Percentiles rank a stretch among this genome's conserved stretches.
Evolutionary conservation across 2,329 filamentous ascomycete genomes (phyloP).

Genomic region (Diatrype stigma): DNA sequence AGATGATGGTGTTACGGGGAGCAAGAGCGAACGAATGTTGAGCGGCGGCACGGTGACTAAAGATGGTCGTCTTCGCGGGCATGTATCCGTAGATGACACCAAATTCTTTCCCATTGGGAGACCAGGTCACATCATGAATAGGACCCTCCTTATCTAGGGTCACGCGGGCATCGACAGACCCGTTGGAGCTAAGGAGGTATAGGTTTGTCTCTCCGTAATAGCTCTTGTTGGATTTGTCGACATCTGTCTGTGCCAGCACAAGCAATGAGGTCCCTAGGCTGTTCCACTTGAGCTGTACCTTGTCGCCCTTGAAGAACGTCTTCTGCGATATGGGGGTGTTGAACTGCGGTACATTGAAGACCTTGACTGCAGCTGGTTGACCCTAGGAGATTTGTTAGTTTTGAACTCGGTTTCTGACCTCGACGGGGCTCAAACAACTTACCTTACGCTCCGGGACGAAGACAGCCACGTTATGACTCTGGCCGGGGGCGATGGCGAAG

Average conservation of each 20-base stretch:
- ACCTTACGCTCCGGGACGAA: constrained; percentile 96
- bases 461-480: constrained; percentile 87
- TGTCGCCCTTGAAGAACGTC: constrained; percentile 99
- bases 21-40: constrained; percentile 82
- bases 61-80: constrained; percentile 98
- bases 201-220: constrained; percentile 99
- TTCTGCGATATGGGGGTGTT: constrained; percentile 83
- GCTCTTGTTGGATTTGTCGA: constrained; percentile 97
- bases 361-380: constrained; percentile 87
- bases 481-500: constrained; percentile 85
- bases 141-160: constrained; percentile 94
- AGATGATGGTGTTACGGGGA: constrained; percentile 91
- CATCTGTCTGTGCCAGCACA: constrained; percentile 94
- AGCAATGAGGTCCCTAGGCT: constrained; percentile 84
- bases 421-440: constrained; percentile 19
- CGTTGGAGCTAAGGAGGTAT: constrained; percentile 88
- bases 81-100: constrained; percentile 97
- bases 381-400: constrained; percentile 45
- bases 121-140: constrained; percentile 98
- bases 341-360: constrained; percentile 91
- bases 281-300: constrained; percentile 99
- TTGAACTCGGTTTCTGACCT: background rate
- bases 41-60: constrained; percentile 80
- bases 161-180: constrained; percentile 87
- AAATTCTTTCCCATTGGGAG: constrained; percentile 94